Evolutionary conservation across 768 basidiomycete genomes (phyloP), one percentile per base, ranked within the genome.

Genomic region (Cantharellus cinnabarinus): DNA sequence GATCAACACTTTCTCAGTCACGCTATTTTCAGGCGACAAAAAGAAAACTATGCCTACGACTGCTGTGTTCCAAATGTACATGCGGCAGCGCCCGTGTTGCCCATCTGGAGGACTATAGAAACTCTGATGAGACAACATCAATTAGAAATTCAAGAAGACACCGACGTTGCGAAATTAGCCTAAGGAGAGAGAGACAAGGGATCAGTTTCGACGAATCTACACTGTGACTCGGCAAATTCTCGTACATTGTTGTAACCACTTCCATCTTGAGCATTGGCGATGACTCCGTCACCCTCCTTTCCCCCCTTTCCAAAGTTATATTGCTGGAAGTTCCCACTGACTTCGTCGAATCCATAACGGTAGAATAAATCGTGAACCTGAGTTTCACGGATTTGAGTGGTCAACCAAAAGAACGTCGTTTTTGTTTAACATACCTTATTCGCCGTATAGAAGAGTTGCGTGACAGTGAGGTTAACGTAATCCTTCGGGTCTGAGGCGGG

Each of bases 1-100:
- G 38, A 37, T 10, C 7, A 14, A 10, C 38, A 10, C 10, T 10
- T 37, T 37, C 7, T 10, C 10, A 10, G 10, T 48, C 44, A 48
- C 44, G 10, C 10, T 48, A 29, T 10, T 48, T 48, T 48, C 10
- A 1, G 29, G 44, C 10, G 44, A 10, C 10, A 29, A 48, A 48
- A 29, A 7, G 7, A 37, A 54, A 37, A 7, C 7, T 7, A 37
- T 37, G 35, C 52, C 7, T 37, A 54, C 52, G 34, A 78, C 74
- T 4, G 82, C 85, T 0, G 87, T 88, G 70, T 89, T 85, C 94
- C 94, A 99, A 52, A 91, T 74, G 71, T 93, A 93, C 91, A 93
- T 97, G 64, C 93, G 78, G 83, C 89, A 93, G 57, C 87, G 81
- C 2, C 88, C 89, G 66, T 89, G 86, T 75, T 81, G 79, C 39